These are phyloP conservation scores for Macadamia tetraphylla DNA, from an alignment of 164 flowering plant genomes.

Conservation along the genomic window DNA sequence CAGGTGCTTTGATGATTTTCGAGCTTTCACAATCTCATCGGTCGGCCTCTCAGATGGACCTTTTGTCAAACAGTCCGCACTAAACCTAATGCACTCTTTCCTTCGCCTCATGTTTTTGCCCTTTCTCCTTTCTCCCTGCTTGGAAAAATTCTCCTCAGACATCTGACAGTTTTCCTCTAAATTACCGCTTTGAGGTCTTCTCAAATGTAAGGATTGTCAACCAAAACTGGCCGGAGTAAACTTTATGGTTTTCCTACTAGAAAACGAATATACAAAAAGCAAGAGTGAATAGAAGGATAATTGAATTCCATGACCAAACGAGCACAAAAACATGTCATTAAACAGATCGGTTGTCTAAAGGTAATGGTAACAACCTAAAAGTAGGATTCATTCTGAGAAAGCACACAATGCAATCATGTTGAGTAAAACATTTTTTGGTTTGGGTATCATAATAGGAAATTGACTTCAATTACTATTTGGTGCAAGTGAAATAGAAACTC, in stretches of 20 bases:
- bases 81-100: slow-evolving; percentile 23
- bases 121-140: slow-evolving; percentile 22
- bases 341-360: no score
- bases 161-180: slow-evolving; percentile 21
- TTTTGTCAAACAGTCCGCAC: slow-evolving; percentile 16
- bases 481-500: no score
- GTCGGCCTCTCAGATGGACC: slow-evolving; percentile 10
- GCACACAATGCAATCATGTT: no score
- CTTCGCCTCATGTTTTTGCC: slow-evolving; percentile 28
- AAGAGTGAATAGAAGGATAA: neutral
- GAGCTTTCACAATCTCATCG: slow-evolving; percentile 15
- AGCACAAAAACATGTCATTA: neutral
- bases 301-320: neutral
- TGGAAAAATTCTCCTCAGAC: slow-evolving; percentile 25
- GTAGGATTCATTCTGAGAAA: no score
- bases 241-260: neutral
- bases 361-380: no score
- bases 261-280: neutral
- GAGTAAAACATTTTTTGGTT: no score
- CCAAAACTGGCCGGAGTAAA: slow-evolving; percentile 34
- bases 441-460: neutral
- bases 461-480: neutral
- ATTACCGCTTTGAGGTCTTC: slow-evolving; percentile 16
- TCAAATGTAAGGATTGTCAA: slow-evolving; percentile 36
- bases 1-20: slow-evolving; percentile 22